Evolutionary conservation across 164 flowering plant genomes (phyloP), one percentile per base, ranked within the genome.

Genomic region (Vitis amurensis): DNA sequence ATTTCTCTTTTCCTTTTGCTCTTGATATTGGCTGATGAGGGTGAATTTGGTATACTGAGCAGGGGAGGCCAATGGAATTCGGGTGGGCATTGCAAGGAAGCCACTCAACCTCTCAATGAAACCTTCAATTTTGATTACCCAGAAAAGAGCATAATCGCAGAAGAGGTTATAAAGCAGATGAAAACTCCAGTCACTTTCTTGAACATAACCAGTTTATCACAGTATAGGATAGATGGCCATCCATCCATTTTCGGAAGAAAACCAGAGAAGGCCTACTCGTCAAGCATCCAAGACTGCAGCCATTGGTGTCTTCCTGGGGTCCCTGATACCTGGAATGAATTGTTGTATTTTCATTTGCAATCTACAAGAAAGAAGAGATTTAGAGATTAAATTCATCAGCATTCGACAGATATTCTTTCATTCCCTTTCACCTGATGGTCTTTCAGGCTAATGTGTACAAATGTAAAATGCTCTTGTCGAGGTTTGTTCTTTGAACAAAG

Each of bases 271-370:
- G 73, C 61, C 8, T n/a, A 37, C 10, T 64, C 84, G 56, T 74
- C 86, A 9, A 68, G 72, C 8, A 74, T 68, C 68, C 87, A 93
- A 79, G 99, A 95, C 78, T 95, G 99, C 80, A 93, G 97, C 77
- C 99, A 95, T 73, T 96, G 98, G 98, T 96, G 99, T 71, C 95
- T 96, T 73, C 99, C 99, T 11, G 99, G 98, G 2, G 91, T 96
- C 72, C 99, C 98, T 4, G 99, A 96, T 82, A 77, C 81, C 14
- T 96, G 98, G 99, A 96, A 96, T 50, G 89, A 96, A 71, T 69
- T 95, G 69, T 76, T 96, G 80, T 96, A 89, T 82, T 81, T 76
- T 63, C 79, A 86, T 73, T 73, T 92, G 79, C 85, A 72, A 55
- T 74, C 80, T 55, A 74, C 71, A 58, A 59, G 64, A 14, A 17